Conservation (phyloP, 441 rosid species). For the Viola pubescens region DNA sequence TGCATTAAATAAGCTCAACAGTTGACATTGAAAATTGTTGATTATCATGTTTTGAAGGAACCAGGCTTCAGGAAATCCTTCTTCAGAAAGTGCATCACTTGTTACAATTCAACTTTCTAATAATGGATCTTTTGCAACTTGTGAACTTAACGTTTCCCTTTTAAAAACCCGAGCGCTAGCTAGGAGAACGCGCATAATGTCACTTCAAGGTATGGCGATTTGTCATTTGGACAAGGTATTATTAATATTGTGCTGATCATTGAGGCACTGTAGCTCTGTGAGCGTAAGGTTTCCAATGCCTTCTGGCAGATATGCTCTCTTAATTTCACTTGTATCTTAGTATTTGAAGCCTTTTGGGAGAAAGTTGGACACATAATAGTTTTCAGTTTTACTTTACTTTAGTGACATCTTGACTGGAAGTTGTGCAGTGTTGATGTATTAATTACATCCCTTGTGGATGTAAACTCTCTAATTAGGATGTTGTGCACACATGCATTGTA, state of each 20-base stretch:
- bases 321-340: too few species aligned
- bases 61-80: constrained; percentile 35
- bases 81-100: constrained; percentile 40
- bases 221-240: not conserved
- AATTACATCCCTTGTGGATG: not conserved
- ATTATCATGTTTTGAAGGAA: constrained; percentile 39
- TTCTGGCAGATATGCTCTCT: too few species aligned
- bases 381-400: too few species aligned
- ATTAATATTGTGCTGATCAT: not conserved
- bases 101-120: constrained; percentile 66
- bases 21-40: constrained; percentile 23
- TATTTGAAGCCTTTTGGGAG: too few species aligned
- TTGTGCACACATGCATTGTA: not conserved
- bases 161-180: constrained; percentile 56
- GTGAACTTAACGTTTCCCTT: constrained; percentile 50
- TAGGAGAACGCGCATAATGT: constrained; percentile 83
- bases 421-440: not conserved
- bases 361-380: too few species aligned
- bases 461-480: not conserved
- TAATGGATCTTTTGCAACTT: constrained; percentile 52
- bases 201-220: constrained; percentile 55
- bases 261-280: too few species aligned
- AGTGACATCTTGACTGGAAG: too few species aligned
- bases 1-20: constrained; percentile 3
- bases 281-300: too few species aligned